These are phyloP conservation scores for Cordyceps tenuipes DNA, from an alignment of 2,329 filamentous ascomycete species.

Conservation along the genomic window DNA sequence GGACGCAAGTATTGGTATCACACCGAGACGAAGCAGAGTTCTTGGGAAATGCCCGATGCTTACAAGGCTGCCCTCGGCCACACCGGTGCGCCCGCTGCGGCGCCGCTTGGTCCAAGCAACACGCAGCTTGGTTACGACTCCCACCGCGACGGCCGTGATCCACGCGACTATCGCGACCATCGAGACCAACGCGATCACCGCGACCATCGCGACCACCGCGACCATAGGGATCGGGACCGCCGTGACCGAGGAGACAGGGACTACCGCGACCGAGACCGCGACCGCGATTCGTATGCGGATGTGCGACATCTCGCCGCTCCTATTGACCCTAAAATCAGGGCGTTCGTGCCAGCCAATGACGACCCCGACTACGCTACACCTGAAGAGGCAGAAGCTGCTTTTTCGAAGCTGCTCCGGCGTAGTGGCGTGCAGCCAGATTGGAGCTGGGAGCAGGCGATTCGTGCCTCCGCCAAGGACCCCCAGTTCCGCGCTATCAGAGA, in stretches of 20 bases:
- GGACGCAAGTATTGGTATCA: conserved; percentile 96
- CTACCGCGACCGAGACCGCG: conserved; percentile 19
- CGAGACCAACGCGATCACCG: conserved; percentile 15
- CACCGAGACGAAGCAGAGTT: conserved; percentile 81
- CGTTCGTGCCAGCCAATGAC: conserved; percentile 53
- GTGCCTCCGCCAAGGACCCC: conserved; percentile 76
- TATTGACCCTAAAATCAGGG: conserved; percentile 46
- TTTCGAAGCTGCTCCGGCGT: conserved; percentile 80
- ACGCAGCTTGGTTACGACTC: conserved; percentile 35
- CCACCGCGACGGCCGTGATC: conserved; percentile 25
- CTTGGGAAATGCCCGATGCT: conserved; percentile 85
- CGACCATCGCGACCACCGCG: conserved; percentile 14
- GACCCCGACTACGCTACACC: conserved; percentile 71
- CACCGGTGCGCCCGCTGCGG: conserved; percentile 36
- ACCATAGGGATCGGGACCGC: conserved; percentile 14
- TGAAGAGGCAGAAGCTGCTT: conserved; percentile 89
- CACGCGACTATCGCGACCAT: conserved; percentile 14
- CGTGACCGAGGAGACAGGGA: conserved; percentile 23
- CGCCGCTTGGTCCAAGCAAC: conserved; percentile 33
- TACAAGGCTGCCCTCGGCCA: conserved; percentile 65
- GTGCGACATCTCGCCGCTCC: conserved; percentile 50
- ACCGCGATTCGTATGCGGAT: conserved; percentile 39
- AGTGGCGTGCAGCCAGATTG: conserved; percentile 84
- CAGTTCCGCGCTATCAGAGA: conserved; percentile 92
- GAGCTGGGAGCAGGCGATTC: conserved; percentile 86